These are phyloP conservation scores for Myxozyma sirexii DNA, from an alignment of 805 yeast species.

Conservation along the genomic window DNA sequence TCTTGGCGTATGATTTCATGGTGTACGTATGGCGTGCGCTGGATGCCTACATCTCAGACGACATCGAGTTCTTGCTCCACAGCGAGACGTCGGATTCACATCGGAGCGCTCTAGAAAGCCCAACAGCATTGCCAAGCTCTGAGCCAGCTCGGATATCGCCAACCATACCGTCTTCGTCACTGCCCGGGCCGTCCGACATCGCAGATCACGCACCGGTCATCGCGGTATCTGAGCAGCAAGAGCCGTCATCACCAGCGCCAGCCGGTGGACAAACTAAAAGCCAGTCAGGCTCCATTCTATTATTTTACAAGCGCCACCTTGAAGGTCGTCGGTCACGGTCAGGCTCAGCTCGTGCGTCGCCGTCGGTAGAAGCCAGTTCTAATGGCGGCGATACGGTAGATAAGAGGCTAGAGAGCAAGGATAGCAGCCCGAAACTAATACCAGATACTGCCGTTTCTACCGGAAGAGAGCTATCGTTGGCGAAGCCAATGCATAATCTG, in stretches of 20 bases:
- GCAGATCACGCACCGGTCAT: background rate
- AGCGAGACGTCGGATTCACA: background rate
- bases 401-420: background rate
- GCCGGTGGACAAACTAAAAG: background rate
- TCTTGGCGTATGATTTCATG: conserved; percentile 20
- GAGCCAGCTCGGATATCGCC: too few relatives aligned
- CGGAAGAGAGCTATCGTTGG: too few relatives aligned
- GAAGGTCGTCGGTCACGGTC: conserved; percentile 1
- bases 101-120: background rate
- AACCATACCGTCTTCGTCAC: too few relatives aligned
- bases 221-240: background rate
- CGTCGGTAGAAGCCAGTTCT: background rate
- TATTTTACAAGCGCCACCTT: conserved; percentile 2
- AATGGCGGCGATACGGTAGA: background rate
- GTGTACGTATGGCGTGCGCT: conserved; percentile 21
- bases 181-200: too few relatives aligned
- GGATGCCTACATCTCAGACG: conserved; percentile 1
- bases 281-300: background rate
- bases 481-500: too few relatives aligned
- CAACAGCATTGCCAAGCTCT: too few relatives aligned
- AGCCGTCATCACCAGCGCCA: background rate
- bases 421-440: background rate
- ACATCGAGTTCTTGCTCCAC: background rate
- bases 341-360: background rate
- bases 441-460: background rate